These are phyloP conservation scores for Gymnopilus junonius DNA, from an alignment of 768 basidiomycete species.

Conservation along the genomic window DNA sequence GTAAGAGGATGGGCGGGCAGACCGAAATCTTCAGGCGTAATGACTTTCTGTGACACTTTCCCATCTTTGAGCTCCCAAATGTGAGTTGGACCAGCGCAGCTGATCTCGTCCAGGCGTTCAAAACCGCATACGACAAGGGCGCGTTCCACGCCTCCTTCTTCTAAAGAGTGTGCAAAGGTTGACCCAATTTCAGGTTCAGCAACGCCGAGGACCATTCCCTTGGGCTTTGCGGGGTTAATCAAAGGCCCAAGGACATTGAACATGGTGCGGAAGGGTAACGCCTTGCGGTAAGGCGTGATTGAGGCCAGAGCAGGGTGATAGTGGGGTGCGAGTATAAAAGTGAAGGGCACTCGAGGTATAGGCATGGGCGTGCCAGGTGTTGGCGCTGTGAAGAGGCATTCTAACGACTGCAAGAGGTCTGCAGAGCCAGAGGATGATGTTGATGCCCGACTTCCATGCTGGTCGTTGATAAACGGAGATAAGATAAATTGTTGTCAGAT, in stretches of 20 bases:
- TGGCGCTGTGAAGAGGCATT: slow-evolving; percentile 73
- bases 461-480: slow-evolving; percentile 12
- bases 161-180: slow-evolving; percentile 78
- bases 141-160: slow-evolving; percentile 76
- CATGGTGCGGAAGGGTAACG: slow-evolving; percentile 93
- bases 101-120: slow-evolving; percentile 94
- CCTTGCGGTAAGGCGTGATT: slow-evolving; percentile 82
- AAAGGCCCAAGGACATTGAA: slow-evolving; percentile 96
- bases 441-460: slow-evolving; percentile 92
- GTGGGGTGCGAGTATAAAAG: slow-evolving; percentile 92
- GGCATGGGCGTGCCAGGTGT: slow-evolving; percentile 57
- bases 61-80: slow-evolving; percentile 80
- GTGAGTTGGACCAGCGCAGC: slow-evolving; percentile 87
- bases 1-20: slow-evolving; percentile 69
- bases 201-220: slow-evolving; percentile 91
- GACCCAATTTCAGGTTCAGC: slow-evolving; percentile 80
- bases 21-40: slow-evolving; percentile 82
- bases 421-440: slow-evolving; percentile 95
- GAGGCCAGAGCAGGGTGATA: slow-evolving; percentile 88
- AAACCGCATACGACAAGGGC: slow-evolving; percentile 94
- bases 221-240: slow-evolving; percentile 87
- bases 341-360: slow-evolving; percentile 77
- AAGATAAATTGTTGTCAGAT: background rate
- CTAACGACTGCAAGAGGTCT: slow-evolving; percentile 86
- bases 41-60: slow-evolving; percentile 57